A percentile compares a stretch with the other conserved stretches of the same genome.
Evolutionary conservation across 2,329 filamentous ascomycete genomes (phyloP).

Genomic region (Pseudogymnoascus sp.): DNA sequence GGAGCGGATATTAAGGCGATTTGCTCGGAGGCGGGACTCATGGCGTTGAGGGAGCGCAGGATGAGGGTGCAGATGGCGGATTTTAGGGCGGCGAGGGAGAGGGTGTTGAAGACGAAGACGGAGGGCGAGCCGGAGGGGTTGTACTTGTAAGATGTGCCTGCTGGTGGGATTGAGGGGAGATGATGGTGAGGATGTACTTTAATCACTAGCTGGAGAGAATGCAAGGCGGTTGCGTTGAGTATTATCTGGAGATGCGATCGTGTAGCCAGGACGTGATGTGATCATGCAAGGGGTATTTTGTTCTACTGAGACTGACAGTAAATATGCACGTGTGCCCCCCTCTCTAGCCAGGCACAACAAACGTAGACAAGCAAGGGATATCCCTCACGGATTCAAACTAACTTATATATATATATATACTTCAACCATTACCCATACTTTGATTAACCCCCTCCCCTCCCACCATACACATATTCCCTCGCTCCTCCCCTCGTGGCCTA

Average conservation of each 20-base stretch:
- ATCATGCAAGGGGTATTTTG: neutral
- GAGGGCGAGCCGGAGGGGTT: conserved; percentile 96
- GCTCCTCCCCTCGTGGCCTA: neutral
- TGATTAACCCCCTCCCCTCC: neutral
- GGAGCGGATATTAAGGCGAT: conserved; percentile 99
- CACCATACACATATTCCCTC: too few species aligned
- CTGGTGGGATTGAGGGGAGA: neutral
- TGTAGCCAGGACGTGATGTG: neutral
- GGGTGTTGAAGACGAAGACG: conserved; percentile 95
- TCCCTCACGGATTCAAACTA: neutral
- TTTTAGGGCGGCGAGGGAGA: conserved; percentile 85
- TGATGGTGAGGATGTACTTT: neutral
- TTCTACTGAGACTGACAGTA: neutral
- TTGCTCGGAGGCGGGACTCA: conserved; percentile 90
- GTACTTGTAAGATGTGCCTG: conserved; percentile 69
- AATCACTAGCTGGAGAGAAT: conserved; percentile 7
- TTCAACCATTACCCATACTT: neutral
- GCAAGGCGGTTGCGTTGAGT: conserved; percentile 1
- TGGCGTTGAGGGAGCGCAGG: conserved; percentile 86
- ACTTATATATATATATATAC: neutral
- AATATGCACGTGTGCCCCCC: neutral
- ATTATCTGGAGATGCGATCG: neutral
- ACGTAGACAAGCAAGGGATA: neutral
- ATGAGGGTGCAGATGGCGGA: conserved; percentile 99
- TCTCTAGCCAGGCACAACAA: neutral